Percentiles rank a stretch among this genome's conserved stretches.
Evolutionary conservation across 768 basidiomycete genomes (phyloP).

Genomic region (Chalciporus chontae): DNA sequence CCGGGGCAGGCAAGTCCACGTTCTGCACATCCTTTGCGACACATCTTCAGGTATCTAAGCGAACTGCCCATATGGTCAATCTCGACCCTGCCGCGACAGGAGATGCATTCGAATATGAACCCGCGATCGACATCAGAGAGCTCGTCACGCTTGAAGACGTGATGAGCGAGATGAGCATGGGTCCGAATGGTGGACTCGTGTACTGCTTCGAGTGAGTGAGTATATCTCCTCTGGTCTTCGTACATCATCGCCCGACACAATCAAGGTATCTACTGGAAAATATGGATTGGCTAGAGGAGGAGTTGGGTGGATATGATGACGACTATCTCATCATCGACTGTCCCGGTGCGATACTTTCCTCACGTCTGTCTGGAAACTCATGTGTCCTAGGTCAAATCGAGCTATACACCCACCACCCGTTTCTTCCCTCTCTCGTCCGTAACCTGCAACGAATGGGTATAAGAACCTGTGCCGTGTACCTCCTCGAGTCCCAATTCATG

Average conservation of each 20-base stretch:
- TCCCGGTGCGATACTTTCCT: conserved; percentile 55
- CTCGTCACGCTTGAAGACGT: conserved; percentile 91
- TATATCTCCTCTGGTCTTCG: conserved; percentile 22
- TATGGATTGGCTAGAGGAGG: conserved; percentile 98
- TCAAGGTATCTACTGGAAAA: conserved; percentile 91
- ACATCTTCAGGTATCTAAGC: conserved; percentile 77
- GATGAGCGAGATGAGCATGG: conserved; percentile 92
- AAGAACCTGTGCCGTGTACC: conserved; percentile 83
- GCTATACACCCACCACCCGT: conserved; percentile 96
- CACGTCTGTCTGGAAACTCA: conserved; percentile 5
- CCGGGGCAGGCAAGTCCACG: conserved; percentile 96
- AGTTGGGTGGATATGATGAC: conserved; percentile 90
- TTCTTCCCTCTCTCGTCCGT: conserved; percentile 87
- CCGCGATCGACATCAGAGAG: conserved; percentile 90
- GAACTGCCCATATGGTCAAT: conserved; percentile 91
- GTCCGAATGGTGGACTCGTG: conserved; percentile 94
- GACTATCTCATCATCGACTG: conserved; percentile 95
- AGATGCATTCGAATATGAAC: conserved; percentile 87
- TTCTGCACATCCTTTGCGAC: conserved; percentile 87
- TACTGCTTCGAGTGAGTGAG: conserved; percentile 99
- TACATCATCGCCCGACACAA: background rate
- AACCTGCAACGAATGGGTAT: conserved; percentile 73
- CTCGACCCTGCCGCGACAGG: conserved; percentile 91
- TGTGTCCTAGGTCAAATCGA: conserved; percentile 83
- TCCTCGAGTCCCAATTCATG: conserved; percentile 99